Base-by-base conservation (phyloP, 2,329 filamentous ascomycete species). In the Trichoderma sp. region DNA sequence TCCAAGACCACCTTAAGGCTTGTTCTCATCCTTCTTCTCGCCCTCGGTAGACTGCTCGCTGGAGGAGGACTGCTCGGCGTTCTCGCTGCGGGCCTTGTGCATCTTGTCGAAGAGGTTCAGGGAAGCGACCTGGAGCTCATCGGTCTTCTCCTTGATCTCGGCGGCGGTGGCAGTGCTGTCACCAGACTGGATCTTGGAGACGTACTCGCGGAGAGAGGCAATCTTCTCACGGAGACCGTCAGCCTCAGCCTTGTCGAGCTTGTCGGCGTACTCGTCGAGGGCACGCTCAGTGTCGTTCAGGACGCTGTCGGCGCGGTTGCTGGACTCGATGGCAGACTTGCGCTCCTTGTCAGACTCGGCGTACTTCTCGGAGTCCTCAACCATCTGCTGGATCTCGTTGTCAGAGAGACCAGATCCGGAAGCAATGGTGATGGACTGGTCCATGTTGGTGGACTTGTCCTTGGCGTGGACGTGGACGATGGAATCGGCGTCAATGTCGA, bases 41-140 rank as follows among this genome's bases (percentile, higher is more conserved):
- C 89, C 91, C 84, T 94, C 92, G 77, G 89, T 82, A 81, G 86
- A 85, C 86, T 87, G 83, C 83, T 88, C 81, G 84, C 81, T 16
- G 31, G 62, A 41, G 16, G 63, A 41, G 24, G 63, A 29, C 63
- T 66, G 63, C 63, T 66, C 63, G 80, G 81, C 86, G 80, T 88
- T 89, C 88, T 95, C 93, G 80, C 87, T 85, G 81, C 94, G 93
- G 80, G 96, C 95, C 91, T 97, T 97, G 94, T 99, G 96, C 94
- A 99, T 98, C 93, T 98, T 98, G 89, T 98, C 97, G 86, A 99
- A 98, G 83, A 98, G 92, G 88, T 94, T 97, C 87, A 99, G 89
- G 87, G 93, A 96, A 80, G 96, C 94, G 85, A 93, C 94, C 89
- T 98, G 97, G 84, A 99, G 94, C 87, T 98, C 96, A 80, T 98